Evolutionary conservation across 1,139 yeast species (phyloP).

Genomic region (Saccharomycopsis crataegensis): DNA sequence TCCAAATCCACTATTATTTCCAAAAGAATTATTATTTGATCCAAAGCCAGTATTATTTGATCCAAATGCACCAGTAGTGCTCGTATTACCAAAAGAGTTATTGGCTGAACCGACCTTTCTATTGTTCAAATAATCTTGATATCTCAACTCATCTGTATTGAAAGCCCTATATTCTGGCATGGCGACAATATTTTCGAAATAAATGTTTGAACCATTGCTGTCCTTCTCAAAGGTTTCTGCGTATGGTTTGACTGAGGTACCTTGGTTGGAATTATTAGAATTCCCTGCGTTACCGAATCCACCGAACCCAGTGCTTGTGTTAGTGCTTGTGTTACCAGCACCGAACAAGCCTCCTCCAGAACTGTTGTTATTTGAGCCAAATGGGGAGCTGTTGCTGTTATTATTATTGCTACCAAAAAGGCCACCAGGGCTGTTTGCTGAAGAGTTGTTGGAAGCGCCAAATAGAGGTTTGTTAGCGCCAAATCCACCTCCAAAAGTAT

Average conservation of each 20-base stretch:
- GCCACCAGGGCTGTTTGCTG: constrained; percentile 31
- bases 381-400: constrained; percentile 28
- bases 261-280: constrained; percentile 37
- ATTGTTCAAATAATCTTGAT: constrained; percentile 77
- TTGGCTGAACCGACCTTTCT: constrained; percentile 39
- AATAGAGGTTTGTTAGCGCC: constrained; percentile 7
- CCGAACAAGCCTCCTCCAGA: constrained; percentile 30
- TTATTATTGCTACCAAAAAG: constrained; percentile 25
- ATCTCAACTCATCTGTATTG: constrained; percentile 82
- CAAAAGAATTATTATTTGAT: constrained; percentile 13
- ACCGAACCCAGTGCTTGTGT: constrained; percentile 21
- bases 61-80: constrained; percentile 24
- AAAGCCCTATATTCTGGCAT: constrained; percentile 87
- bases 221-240: constrained; percentile 69
- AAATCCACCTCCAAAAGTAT: constrained; percentile 13
- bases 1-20: constrained; percentile 30
- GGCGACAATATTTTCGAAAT: constrained; percentile 67
- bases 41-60: constrained; percentile 19
- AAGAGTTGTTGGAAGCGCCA: constrained; percentile 34
- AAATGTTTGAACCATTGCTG: constrained; percentile 46
- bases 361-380: constrained; percentile 28
- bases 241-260: constrained; percentile 68
- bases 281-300: constrained; percentile 31
- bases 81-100: constrained; percentile 21
- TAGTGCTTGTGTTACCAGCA: constrained; percentile 15